Base-by-base conservation (phyloP, 2,329 filamentous ascomycete genomes). In the Didymellaceae sp. region DNA sequence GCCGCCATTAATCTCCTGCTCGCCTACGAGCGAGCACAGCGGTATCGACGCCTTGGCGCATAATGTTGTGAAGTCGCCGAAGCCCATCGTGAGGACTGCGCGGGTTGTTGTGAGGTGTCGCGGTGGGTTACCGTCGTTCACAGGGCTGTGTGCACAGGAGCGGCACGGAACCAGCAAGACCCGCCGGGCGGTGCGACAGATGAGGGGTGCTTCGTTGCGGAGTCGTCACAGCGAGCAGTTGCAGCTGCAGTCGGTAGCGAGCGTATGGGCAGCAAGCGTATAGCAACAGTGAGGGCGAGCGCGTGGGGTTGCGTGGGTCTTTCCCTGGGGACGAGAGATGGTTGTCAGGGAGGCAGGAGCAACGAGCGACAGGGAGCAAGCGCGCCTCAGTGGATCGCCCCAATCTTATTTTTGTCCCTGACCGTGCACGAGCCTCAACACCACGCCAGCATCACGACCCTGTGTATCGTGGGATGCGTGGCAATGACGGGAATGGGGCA, bases 21-120 rank as follows among this genome's bases (percentile, higher is more conserved):
- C 83, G 14, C 94, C 94, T 62, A 99, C 84, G 47, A 91, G 82
- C 43, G 90, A 85, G 77, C 94, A 99, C 66, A 97, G 77, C 52
- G 94, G 94, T 61, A 99, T 80, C 56, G 91, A 84, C 56, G 90
- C 88, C 78, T 88, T 90, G 63, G 84, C 80, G 83, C 94, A 99
- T 79, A 97, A 88, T 63, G 82, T 80, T 51, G 87, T 85, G 77
- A 97, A 97, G 77, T 96, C 89, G 63, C 93, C 93, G 76, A 97
- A 97, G 59, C 86, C 89, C 82, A 95, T 92, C 5, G 17, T 66
- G 52, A 52, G 48, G 51, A 37, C 34, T 35, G 31, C 44, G 31
- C 44, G 44, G 16, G 8, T 35, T 47, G 30, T 38, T 11, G 16
- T n/a, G 37, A 13, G 43, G 34, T 43, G 26, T 14, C 16, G 32